Base-by-base conservation (phyloP, 208 protist species). In the Strigomonas culicis region DNA sequence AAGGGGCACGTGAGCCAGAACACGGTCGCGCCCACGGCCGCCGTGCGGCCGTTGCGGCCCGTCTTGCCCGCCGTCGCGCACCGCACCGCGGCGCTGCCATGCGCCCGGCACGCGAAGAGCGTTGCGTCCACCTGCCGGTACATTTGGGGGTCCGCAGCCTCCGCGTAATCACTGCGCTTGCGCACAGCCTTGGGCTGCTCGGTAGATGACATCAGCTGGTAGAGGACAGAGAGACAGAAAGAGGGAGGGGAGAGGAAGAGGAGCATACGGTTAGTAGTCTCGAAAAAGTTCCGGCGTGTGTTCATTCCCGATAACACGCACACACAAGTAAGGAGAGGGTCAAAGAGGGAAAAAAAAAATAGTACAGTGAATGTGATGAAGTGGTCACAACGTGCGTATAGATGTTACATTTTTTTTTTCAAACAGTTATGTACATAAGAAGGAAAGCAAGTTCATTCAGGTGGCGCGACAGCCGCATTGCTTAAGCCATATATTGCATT, bases 1-100 rank as follows among this genome's bases (percentile, higher is more conserved):
- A 84, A 73, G 1, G 82, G 86, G 64, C 86, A 93, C 13, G 90
- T 95, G 24, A 93, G 71, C 87, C 90, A 95, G 47, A 92, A 86
- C 11, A 93, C 58, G 28, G 90, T 95, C 0, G 86, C 83, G 1
- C 90, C 90, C 3, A 92, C 75, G 59, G 86, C 83, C 0, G 86
- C 84, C 17, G 76, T 75, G 43, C 74, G 70, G n/a, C 83, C 77
- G 36, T 79, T 75, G 32, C 86, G 79, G 24, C 86, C 86, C 21
- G 75, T 79, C 59, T 95, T 95, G 4, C 89, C 89, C 0, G 86
- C 79, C 6, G 84, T 92, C 6, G 74, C 67, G 75, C 89, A 95
- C 63, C 93, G 70, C 22, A 93, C 86, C 3, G 76, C 79, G 11
- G 84, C 82, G 11, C 59, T 68, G 1, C 60, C 56, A 62, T 93